Evolutionary conservation across 352 stramenopile species (phyloP).

Genomic region (Globisporangium paddicum): DNA sequence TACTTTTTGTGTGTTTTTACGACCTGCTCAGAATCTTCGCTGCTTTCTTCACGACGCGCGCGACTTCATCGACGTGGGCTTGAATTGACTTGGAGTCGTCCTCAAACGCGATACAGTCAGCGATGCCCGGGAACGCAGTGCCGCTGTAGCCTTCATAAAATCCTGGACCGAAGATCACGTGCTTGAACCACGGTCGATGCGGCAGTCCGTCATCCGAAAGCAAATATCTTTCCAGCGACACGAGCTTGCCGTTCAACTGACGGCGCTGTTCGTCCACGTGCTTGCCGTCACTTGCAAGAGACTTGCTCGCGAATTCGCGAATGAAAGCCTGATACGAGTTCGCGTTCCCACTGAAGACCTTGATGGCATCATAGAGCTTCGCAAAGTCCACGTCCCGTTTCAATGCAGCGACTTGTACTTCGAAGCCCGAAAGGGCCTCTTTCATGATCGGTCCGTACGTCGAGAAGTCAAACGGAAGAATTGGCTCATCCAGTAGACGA

Average conservation of each 20-base stretch:
- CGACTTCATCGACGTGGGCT: conserved; percentile 38
- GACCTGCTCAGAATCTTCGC: conserved; percentile 3
- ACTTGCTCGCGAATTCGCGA: conserved; percentile 1
- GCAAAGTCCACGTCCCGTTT: conserved; percentile 29
- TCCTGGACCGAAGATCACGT: conserved; percentile 51
- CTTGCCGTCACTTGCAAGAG: conserved; percentile 2
- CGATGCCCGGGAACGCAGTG: conserved; percentile 44
- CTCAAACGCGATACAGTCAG: conserved; percentile 38
- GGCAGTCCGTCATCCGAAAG: conserved; percentile 31
- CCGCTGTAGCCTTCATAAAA: conserved; percentile 56
- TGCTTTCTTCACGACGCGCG: conserved; percentile 1
- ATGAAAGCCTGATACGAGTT: conserved; percentile 45
- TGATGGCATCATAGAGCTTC: conserved; percentile 30
- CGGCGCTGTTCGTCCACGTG: conserved; percentile 3
- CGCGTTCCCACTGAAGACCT: conserved; percentile 29
- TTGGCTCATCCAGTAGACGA: conserved; percentile 36
- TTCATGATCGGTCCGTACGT: conserved; percentile 56
- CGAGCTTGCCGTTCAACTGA: conserved; percentile 51
- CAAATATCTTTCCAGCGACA: conserved; percentile 43
- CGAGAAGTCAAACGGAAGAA: conserved; percentile 69
- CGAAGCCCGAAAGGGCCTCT: conserved; percentile 30
- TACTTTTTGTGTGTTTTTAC: too few relatives aligned
- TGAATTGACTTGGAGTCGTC: conserved; percentile 34
- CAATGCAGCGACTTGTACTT: conserved; percentile 12
- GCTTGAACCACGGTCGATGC: conserved; percentile 52